phyloP scores from a whole-genome alignment of 805 yeast genomes.

The Yarrowia divulgata region DNA sequence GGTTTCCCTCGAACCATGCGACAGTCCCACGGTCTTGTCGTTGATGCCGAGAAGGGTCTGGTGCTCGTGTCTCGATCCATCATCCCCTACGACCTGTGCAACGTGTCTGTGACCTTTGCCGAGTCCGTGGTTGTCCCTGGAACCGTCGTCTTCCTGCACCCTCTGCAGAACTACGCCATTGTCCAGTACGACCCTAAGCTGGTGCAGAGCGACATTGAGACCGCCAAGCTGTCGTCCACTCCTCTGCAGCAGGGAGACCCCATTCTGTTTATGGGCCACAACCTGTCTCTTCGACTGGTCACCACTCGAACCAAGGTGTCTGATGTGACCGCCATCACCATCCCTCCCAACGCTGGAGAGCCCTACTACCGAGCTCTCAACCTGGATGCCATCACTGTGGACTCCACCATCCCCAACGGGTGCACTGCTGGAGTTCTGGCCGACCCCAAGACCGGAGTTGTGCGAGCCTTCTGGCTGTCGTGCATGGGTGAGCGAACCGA shows the following conservation, averaged over 20 bases:
- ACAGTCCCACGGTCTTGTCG: conserved; percentile 76
- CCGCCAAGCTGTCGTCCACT: conserved; percentile 65
- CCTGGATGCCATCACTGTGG: conserved; percentile 76
- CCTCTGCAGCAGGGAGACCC: conserved; percentile 78
- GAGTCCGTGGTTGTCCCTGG: conserved; percentile 85
- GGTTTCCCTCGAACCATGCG: conserved; percentile 70
- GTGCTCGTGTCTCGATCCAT: conserved; percentile 77
- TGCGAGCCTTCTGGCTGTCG: conserved; percentile 85
- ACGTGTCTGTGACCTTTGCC: conserved; percentile 79
- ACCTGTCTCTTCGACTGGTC: conserved; percentile 70
- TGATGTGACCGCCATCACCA: conserved; percentile 74
- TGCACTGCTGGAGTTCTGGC: conserved; percentile 82
- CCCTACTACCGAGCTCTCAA: conserved; percentile 90
- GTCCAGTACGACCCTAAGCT: conserved; percentile 80
- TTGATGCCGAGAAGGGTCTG: conserved; percentile 81
- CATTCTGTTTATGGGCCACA: conserved; percentile 81
- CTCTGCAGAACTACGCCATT: conserved; percentile 84
- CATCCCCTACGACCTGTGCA: conserved; percentile 84
- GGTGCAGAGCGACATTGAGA: conserved; percentile 70
- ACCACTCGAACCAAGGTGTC: conserved; percentile 78
- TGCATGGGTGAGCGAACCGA: conserved; percentile 78
- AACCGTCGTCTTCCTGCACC: conserved; percentile 81
- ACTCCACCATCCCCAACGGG: conserved; percentile 72
- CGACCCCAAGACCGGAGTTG: conserved; percentile 71
- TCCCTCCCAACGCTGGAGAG: conserved; percentile 69